Base-by-base conservation (phyloP, 2,329 filamentous ascomycete genomes). In the Nigrograna mackinnonii region DNA sequence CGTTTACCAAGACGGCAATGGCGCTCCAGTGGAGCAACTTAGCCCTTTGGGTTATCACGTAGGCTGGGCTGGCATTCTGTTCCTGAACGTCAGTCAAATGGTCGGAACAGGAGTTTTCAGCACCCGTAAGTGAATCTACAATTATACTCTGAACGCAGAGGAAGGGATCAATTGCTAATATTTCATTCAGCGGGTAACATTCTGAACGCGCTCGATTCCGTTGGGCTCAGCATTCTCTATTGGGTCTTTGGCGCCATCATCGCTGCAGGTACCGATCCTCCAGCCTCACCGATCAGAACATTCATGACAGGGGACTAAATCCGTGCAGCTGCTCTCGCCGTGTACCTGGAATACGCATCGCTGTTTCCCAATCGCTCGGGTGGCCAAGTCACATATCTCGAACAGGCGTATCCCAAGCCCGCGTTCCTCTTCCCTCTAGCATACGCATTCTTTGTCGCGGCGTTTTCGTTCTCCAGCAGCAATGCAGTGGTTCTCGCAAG, bases 51-150 rank as follows among this genome's bases (percentile, higher is more conserved):
- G 60, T 9, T 64, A 63, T 37, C 58, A 63, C 37, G 60, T 64
- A 20, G 56, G 57, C 12, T 62, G 52, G 50, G 48, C 49, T 24
- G 57, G 58, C 6, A 58, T 64, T 16, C 34, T 64, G 4, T 63
- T 62, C 19, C 44, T 63, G 35, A 64, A 64, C 32, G 50, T 63
- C n/a, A 54, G 50, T 13, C 57, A 64, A 38, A 64, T 64, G 61
- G 47, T 64, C 2, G 61, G 60, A 22, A 63, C 61, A 4, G 60
- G 60, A 36, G 54, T 62, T 2, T 62, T 63, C 22, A 59, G 54
- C 33, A 60, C 57, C 37, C 54, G 57, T 60, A 37, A 53, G 57
- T 55, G 32, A 5, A 38, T 16, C n/a, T 11, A 11, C 19, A 13
- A 13, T 26, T 5, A 28, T 22, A n/a, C n/a, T n/a, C n/a, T 33